These are phyloP conservation scores for Hortiboletus campestris DNA, from an alignment of 768 basidiomycete genomes.

Conservation along the genomic window DNA sequence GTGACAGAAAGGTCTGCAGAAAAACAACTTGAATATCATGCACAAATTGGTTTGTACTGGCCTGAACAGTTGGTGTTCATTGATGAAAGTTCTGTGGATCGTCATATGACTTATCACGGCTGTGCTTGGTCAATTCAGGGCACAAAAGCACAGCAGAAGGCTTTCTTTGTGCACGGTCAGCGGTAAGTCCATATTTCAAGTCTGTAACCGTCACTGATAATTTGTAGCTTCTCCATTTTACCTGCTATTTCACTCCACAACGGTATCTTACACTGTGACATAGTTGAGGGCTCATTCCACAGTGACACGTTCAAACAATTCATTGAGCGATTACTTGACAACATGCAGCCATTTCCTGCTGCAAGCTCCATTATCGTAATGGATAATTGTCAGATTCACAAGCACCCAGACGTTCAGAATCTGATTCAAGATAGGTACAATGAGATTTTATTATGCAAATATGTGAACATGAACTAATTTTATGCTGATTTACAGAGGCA, in stretches of 20 bases:
- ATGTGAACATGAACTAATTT: too few species aligned
- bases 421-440: too few species aligned
- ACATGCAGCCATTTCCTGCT: slow-evolving; percentile 35
- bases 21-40: too few species aligned
- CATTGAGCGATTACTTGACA: neutral
- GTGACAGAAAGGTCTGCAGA: too few species aligned
- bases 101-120: neutral
- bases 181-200: neutral
- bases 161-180: too few species aligned
- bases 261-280: neutral
- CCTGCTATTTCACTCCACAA: neutral
- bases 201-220: neutral
- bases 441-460: too few species aligned
- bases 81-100: neutral
- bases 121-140: neutral
- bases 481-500: too few species aligned
- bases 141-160: too few species aligned
- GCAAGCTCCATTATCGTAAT: slow-evolving; percentile 36
- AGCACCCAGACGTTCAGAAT: slow-evolving; percentile 34
- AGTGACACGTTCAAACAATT: neutral
- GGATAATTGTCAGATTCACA: slow-evolving; percentile 42
- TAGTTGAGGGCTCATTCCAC: neutral
- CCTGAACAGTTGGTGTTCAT: neutral
- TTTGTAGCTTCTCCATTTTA: too few species aligned
- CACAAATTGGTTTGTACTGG: too few species aligned